These are phyloP conservation scores for Gymnopus androsaceus DNA, from an alignment of 1,284 basidiomycete species.

Conservation along the genomic window DNA sequence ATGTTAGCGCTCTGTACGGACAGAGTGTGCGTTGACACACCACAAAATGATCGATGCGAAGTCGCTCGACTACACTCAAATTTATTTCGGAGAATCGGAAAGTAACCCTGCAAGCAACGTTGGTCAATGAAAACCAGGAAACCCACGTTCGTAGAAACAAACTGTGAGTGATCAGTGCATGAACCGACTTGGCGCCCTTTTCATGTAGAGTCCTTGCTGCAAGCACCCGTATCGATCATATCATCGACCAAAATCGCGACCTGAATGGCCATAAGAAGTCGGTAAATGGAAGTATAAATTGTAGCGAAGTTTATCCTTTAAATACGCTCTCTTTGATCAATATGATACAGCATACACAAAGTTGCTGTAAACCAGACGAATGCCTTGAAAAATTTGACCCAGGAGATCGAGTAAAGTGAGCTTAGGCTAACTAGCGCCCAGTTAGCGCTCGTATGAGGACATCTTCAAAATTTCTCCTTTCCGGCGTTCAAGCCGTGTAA, in stretches of 20 bases:
- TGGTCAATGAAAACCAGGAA: no score
- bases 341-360: background rate
- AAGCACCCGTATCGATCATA: slow-evolving; percentile 95
- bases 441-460: no score
- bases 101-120: slow-evolving; percentile 64
- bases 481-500: no score
- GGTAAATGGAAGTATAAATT: background rate
- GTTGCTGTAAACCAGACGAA: no score
- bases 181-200: slow-evolving; percentile 86
- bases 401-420: no score
- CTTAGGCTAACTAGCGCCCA: no score
- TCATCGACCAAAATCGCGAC: slow-evolving; percentile 95
- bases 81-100: slow-evolving; percentile 68
- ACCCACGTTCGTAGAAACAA: slow-evolving; percentile 25
- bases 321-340: slow-evolving; percentile 42
- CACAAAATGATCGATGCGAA: slow-evolving; percentile 87
- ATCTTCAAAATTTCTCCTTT: no score
- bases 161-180: slow-evolving; percentile 94
- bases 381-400: no score
- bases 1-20: no score
- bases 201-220: slow-evolving; percentile 86
- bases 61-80: slow-evolving; percentile 72
- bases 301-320: slow-evolving; percentile 78
- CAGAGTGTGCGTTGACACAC: no score
- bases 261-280: slow-evolving; percentile 37